phyloP scores from a whole-genome alignment of 192 early-diverging fungal genomes.

The Coemansia sp. region DNA sequence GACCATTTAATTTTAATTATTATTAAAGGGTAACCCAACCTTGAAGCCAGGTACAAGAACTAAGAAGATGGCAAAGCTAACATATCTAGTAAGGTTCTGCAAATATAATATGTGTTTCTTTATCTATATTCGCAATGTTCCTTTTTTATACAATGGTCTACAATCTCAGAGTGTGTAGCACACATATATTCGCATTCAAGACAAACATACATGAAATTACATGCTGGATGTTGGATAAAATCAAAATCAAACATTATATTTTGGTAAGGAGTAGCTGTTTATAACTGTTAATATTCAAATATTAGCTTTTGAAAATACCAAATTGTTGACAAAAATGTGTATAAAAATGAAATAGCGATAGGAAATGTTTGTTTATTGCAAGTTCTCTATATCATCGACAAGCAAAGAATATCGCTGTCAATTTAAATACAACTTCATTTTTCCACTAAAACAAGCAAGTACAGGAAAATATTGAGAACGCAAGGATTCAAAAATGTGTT shows the following conservation, averaged over 20 bases:
- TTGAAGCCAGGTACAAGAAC: no score
- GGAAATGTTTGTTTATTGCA: not conserved
- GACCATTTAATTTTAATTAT: no score
- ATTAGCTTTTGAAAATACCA: not conserved
- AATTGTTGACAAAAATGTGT: not conserved
- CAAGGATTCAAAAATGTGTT: not conserved
- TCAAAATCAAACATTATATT: not conserved
- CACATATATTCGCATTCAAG: slow-evolving; percentile 11
- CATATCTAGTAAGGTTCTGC: no score
- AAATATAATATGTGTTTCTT: not conserved
- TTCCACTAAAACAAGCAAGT: not conserved
- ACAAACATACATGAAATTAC: slow-evolving; percentile 12
- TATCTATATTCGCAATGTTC: slow-evolving; percentile 18
- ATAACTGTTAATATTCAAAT: not conserved
- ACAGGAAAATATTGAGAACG: not conserved
- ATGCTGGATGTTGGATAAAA: slow-evolving; percentile 3
- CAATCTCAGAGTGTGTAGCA: slow-evolving; percentile 9
- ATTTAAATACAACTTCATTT: no score
- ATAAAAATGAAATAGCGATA: not conserved
- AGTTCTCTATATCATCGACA: no score
- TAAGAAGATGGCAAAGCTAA: no score
- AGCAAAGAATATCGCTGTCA: no score
- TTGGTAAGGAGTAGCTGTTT: not conserved
- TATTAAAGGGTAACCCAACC: no score
- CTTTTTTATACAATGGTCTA: slow-evolving; percentile 15